A percentile compares a stretch with the other conserved stretches of the same genome.
These are phyloP conservation scores for Coelastrella sp. DNA, from an alignment of 139 green algal species.

Conservation along the genomic window DNA sequence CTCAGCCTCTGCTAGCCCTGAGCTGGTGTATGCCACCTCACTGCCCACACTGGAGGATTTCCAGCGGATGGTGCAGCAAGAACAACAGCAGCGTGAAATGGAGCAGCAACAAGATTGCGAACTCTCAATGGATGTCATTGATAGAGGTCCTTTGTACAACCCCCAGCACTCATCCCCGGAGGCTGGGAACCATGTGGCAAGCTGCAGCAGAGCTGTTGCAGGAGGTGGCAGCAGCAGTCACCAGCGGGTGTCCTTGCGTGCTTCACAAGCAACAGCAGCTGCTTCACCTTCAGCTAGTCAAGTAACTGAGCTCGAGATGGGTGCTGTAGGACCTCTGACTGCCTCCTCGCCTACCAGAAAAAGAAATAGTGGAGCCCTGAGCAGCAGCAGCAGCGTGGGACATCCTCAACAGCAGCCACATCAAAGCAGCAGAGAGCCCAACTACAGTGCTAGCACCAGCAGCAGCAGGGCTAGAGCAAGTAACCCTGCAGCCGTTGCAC, in stretches of 20 bases:
- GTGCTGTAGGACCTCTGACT: slow-evolving; percentile 7
- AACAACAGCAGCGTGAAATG: slow-evolving; percentile 9
- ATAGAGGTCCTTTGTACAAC: slow-evolving; percentile 2
- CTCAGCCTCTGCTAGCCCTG: neutral
- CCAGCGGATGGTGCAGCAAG: slow-evolving; percentile 4
- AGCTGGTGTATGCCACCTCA: neutral
- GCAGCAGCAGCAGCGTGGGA: slow-evolving; percentile 32
- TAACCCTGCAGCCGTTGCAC: neutral
- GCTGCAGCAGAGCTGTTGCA: neutral
- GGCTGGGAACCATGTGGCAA: neutral
- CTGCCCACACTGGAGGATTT: slow-evolving; percentile 24
- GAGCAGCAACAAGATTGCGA: slow-evolving; percentile 1
- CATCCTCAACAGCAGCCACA: neutral
- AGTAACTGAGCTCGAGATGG: neutral
- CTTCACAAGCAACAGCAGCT: slow-evolving; percentile 6
- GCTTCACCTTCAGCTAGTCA: slow-evolving; percentile 3
- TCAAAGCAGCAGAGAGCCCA: neutral
- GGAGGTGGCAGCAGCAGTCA: slow-evolving; percentile 3
- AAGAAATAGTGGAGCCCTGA: neutral
- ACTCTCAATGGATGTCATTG: neutral
- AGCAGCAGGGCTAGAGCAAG: neutral
- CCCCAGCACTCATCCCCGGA: neutral
- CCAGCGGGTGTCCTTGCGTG: neutral
- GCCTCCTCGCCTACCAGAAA: neutral
- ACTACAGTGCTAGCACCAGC: slow-evolving; percentile 11